These are phyloP conservation scores for Mortierella sp. DNA, from an alignment of 371 early-diverging fungal species.

Conservation along the genomic window DNA sequence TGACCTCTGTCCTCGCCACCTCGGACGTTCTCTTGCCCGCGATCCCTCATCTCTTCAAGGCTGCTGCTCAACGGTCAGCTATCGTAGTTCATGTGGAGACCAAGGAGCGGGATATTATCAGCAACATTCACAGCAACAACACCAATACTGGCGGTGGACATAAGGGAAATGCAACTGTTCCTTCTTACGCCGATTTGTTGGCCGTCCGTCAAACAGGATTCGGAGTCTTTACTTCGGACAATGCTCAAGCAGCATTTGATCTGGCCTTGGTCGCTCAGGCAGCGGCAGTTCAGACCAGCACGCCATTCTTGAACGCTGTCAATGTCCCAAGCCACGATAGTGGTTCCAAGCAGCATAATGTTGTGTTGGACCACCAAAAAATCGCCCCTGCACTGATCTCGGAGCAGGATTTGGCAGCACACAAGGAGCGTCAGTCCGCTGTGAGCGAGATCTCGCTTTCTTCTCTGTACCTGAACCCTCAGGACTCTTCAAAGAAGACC, in stretches of 20 bases:
- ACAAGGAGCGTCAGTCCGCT: conserved; percentile 53
- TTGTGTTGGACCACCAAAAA: conserved; percentile 44
- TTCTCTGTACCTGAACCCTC: conserved; percentile 52
- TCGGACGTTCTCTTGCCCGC: conserved; percentile 68
- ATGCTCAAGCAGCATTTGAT: conserved; percentile 81
- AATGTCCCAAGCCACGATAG: conserved; percentile 55
- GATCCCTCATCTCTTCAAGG: conserved; percentile 77
- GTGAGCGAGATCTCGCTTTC: conserved; percentile 56
- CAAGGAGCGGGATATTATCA: conserved; percentile 46
- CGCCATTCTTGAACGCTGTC: conserved; percentile 73
- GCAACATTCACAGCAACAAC: conserved; percentile 9
- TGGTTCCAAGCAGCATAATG: conserved; percentile 8
- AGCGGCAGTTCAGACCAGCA: conserved; percentile 68
- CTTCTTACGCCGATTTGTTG: conserved; percentile 69
- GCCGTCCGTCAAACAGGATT: conserved; percentile 85
- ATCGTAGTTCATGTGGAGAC: conserved; percentile 69
- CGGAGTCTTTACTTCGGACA: conserved; percentile 75
- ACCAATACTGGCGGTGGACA: conserved; percentile 11
- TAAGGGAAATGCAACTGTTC: conserved; percentile 32
- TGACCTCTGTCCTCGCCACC: conserved; percentile 65
- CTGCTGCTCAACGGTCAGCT: conserved; percentile 63
- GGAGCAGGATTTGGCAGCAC: conserved; percentile 46
- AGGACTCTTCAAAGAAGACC: conserved; percentile 11
- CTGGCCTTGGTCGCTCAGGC: conserved; percentile 74
- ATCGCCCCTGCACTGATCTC: conserved; percentile 40